These are phyloP conservation scores for Rhodotorula mucilaginosa DNA, from an alignment of 1,284 basidiomycete genomes.

Conservation along the genomic window DNA sequence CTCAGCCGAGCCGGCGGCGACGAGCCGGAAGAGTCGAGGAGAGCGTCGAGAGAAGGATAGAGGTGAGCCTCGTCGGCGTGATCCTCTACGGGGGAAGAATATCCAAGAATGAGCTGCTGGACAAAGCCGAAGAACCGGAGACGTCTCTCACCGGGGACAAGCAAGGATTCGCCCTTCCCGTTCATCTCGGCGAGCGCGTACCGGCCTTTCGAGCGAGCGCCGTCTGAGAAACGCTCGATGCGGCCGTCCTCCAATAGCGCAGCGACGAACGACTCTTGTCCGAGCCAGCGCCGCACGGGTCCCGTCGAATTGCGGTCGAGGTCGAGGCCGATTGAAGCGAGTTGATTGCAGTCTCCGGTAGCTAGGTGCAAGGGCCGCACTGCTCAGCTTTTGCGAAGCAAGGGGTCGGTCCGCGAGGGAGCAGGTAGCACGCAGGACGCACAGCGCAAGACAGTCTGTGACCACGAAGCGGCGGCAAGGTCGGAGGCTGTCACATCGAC, in stretches of 20 bases:
- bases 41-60: neutral
- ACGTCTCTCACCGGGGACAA: slow-evolving; percentile 1
- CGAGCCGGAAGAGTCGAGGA: neutral
- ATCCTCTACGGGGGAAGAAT: neutral
- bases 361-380: neutral
- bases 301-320: neutral
- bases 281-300: slow-evolving; percentile 14
- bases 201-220: neutral
- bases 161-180: slow-evolving; percentile 21
- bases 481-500: neutral
- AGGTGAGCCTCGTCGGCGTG: neutral
- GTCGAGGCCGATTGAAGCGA: neutral
- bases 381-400: neutral
- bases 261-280: slow-evolving; percentile 18
- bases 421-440: neutral
- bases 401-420: too few species aligned
- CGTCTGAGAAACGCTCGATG: neutral
- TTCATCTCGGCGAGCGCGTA: slow-evolving; percentile 11
- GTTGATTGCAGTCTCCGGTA: neutral
- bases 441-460: slow-evolving; percentile 20
- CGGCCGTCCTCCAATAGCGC: neutral
- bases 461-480: slow-evolving; percentile 22
- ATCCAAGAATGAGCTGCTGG: too few species aligned
- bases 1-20: neutral
- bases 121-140: neutral